Base-by-base conservation (phyloP, 2,329 filamentous ascomycete species). In the Cercospora sp. region DNA sequence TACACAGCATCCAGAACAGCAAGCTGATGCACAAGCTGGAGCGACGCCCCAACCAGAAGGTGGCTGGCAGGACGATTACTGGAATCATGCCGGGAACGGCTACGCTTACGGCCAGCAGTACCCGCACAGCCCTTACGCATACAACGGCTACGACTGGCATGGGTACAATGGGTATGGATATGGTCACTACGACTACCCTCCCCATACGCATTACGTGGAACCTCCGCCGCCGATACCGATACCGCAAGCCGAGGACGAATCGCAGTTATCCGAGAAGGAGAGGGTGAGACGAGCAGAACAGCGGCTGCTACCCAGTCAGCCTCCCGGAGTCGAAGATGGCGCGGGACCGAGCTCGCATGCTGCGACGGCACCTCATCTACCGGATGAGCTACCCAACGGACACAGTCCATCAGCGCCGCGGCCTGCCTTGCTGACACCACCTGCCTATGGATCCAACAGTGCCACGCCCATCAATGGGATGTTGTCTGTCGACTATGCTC, bases 261-360 rank as follows among this genome's bases (percentile, higher is more conserved):
- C 86, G 68, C 84, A 82, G 4, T 81, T 93, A 33, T 88, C 90
- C 12, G 95, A 98, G 71, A 97, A 97, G 79, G 90, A 96, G 68
- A 89, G 90, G 60, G 81, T 95, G 67, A 87, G 90, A 58, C 87
- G 87, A 67, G 93, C 92, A 48, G 94, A 97, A 80, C 87, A 90
- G 72, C 87, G 89, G 58, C 81, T 97, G 5, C 80, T 97, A 23
- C 94, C 94, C 2, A 97, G 93, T 75, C 89, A 89, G 74, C 94
- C 92, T 13, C 86, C 91, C 12, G 83, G 67, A 6, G 58, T 65
- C 18, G 75, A 74, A 42, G 67, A 69, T 26, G 67, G 78, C 12
- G 71, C 68, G 48, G 66, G 58, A 62, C 72, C 65, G 60, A 68
- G 64, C 66, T 74, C 72, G 58, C 74, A 73, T n/a, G 75, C 73